phyloP scores from a whole-genome alignment of 306 rosid genomes.

The Cyamopsis tetragonoloba region DNA sequence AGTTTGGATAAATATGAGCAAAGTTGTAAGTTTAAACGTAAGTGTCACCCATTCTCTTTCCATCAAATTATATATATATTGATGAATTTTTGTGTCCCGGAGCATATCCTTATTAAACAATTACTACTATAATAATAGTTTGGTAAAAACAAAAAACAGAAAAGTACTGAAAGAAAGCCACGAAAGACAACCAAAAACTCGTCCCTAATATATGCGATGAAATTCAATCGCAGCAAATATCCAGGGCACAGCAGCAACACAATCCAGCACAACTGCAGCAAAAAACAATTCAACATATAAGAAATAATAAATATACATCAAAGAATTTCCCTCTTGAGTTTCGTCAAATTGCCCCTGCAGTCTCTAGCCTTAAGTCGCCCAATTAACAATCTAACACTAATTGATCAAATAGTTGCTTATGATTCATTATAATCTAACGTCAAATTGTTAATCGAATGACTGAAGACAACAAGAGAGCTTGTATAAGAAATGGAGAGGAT shows the following conservation, averaged over 20 bases:
- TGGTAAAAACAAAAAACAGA: not conserved
- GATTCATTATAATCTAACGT: too few relatives aligned
- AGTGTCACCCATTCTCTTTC: not conserved
- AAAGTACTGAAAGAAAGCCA: not conserved
- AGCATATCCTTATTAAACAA: constrained; percentile 10
- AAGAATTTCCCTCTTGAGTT: not conserved
- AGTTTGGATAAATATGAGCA: too few relatives aligned
- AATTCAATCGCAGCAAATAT: constrained; percentile 32
- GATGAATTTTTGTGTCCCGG: not conserved
- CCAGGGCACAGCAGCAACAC: constrained; percentile 59
- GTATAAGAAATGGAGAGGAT: too few relatives aligned
- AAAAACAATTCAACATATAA: not conserved
- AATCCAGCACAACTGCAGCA: constrained; percentile 53
- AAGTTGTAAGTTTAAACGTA: not conserved
- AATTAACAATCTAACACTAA: too few relatives aligned
- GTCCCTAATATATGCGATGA: not conserved
- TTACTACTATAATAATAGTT: constrained; percentile 3
- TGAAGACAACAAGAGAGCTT: too few relatives aligned
- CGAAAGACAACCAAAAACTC: not conserved
- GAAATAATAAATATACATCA: not conserved
- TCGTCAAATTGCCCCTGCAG: too few relatives aligned
- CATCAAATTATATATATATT: not conserved
- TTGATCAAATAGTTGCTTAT: too few relatives aligned
- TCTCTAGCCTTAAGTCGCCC: too few relatives aligned
- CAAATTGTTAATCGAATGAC: too few relatives aligned